phyloP scores from a whole-genome alignment of 192 early-diverging fungal species.

The Endogone sp. region DNA sequence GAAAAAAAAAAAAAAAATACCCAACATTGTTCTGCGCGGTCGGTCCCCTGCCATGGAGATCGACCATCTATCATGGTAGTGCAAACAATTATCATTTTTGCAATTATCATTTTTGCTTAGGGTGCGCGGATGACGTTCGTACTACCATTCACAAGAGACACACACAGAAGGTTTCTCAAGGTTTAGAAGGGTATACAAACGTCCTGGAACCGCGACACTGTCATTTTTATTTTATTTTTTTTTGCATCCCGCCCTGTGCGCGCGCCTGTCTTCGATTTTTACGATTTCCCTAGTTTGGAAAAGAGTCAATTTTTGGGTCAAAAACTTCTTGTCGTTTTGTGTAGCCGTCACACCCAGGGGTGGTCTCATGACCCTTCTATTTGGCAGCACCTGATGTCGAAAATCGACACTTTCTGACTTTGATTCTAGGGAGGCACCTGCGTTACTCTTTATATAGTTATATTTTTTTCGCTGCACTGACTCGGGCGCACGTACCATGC shows the following conservation, averaged over 20 bases:
- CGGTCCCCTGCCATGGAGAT: no score
- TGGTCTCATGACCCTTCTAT: not conserved
- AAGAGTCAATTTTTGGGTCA: not conserved
- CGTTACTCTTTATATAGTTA: no score
- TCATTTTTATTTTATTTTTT: not conserved
- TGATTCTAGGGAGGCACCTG: no score
- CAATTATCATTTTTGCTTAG: no score
- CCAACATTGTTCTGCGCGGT: no score
- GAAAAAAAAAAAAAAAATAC: no score
- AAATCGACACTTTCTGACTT: not conserved
- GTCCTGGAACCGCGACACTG: not conserved
- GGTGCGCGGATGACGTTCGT: no score
- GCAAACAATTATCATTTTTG: no score
- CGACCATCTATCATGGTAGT: no score
- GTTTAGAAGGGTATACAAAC: not conserved
- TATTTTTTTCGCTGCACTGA: not conserved
- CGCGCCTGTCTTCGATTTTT: not conserved
- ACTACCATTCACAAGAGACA: no score
- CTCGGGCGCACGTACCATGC: not conserved
- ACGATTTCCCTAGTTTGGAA: not conserved
- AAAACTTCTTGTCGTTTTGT: not conserved
- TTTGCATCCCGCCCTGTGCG: not conserved
- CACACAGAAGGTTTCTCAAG: no score
- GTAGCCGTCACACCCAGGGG: not conserved
- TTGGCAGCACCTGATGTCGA: not conserved